A percentile compares a stretch with the other conserved stretches of the same genome.
These are phyloP conservation scores for Chenopodium berlandieri DNA, from an alignment of 148 eudicot genomes.

Conservation along the genomic window DNA sequence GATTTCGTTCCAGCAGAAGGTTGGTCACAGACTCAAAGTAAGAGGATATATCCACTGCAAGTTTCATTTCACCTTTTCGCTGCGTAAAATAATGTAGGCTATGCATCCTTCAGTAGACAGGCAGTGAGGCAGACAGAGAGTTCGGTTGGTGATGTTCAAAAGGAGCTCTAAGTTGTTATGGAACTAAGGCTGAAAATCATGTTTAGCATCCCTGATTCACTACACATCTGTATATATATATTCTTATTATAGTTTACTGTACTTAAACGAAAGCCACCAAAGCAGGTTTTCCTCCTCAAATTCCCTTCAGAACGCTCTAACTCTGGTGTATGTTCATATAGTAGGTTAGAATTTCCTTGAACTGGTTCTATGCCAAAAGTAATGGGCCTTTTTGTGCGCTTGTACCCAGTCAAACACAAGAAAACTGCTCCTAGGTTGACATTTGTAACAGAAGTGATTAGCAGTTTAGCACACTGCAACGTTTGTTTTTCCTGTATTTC, in stretches of 20 bases:
- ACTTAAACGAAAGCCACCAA: background rate
- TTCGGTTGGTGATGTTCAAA: too few relatives aligned
- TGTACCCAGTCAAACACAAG: background rate
- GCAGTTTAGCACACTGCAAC: too few relatives aligned
- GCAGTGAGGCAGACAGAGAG: background rate
- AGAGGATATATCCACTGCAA: background rate
- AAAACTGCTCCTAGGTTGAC: background rate
- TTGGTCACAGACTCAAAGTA: too few relatives aligned
- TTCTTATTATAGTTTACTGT: too few relatives aligned
- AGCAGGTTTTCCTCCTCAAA: background rate
- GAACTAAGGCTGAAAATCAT: background rate
- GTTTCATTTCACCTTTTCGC: background rate
- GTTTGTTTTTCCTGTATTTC: too few relatives aligned
- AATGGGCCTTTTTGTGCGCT: background rate
- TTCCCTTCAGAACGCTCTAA: background rate
- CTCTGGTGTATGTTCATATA: background rate
- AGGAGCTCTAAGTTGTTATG: background rate
- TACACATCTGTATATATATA: background rate
- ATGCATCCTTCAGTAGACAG: background rate
- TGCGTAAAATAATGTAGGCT: background rate
- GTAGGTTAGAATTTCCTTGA: background rate
- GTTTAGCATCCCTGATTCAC: background rate
- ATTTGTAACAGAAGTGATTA: too few relatives aligned
- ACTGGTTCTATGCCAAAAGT: background rate
- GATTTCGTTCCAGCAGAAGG: background rate